phyloP scores from a whole-genome alignment of 164 flowering plant genomes.

The Liquidambar formosana region DNA sequence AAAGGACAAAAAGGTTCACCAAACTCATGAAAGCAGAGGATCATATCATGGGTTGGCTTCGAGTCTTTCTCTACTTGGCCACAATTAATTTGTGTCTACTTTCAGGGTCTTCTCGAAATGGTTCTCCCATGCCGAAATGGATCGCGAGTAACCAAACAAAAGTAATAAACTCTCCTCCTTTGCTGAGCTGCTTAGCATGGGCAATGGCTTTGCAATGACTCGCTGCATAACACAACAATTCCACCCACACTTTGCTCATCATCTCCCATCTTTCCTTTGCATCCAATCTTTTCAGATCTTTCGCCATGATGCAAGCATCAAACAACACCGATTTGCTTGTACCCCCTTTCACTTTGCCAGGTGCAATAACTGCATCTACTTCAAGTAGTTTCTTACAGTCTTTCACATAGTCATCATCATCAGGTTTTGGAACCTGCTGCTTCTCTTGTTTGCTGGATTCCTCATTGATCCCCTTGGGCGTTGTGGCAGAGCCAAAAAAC shows the following conservation, averaged over 20 bases:
- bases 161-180: constrained; percentile 25
- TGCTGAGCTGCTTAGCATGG: constrained; percentile 20
- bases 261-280: constrained; percentile 28
- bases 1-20: too few relatives aligned
- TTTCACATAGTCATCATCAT: too few relatives aligned
- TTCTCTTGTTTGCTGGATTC: too few relatives aligned
- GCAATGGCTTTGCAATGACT: constrained; percentile 14
- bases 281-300: constrained; percentile 16
- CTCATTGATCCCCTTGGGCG: too few relatives aligned
- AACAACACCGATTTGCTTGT: constrained; percentile 25
- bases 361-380: not conserved
- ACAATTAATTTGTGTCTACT: constrained; percentile 3
- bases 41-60: not conserved
- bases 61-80: not conserved
- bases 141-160: constrained; percentile 28
- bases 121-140: constrained; percentile 29
- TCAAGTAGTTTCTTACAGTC: constrained; percentile 15
- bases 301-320: constrained; percentile 39
- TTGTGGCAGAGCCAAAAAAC: too few relatives aligned
- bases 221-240: constrained; percentile 18
- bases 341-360: constrained; percentile 18
- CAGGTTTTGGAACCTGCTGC: too few relatives aligned
- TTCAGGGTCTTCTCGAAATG: constrained; percentile 14
- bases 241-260: constrained; percentile 47
- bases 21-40: too few relatives aligned